Evolutionary conservation across 1,284 basidiomycete species (phyloP).

Genomic region (Cutaneotrichosporon cutaneum): DNA sequence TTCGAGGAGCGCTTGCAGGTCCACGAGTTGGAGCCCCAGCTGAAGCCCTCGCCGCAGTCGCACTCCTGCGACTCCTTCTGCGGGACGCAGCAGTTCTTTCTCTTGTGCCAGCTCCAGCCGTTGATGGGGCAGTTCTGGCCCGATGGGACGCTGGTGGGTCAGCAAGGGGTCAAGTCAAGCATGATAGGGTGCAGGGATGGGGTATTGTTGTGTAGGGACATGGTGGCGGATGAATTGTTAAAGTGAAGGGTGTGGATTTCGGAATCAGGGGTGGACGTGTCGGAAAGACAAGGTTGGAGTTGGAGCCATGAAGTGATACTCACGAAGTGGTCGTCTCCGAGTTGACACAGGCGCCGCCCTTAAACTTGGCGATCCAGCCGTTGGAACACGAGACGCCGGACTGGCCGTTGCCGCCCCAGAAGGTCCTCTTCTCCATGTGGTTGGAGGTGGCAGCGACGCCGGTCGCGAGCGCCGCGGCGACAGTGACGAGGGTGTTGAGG

Average conservation of each 20-base stretch:
- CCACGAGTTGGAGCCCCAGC: constrained; percentile 32
- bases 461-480: constrained; percentile 13
- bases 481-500: constrained; percentile 14
- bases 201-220: background rate
- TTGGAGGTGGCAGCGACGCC: background rate
- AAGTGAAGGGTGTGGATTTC: too few species aligned
- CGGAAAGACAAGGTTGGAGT: too few species aligned
- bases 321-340: background rate
- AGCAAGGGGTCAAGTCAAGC: too few species aligned
- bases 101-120: constrained; percentile 5
- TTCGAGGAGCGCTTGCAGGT: constrained; percentile 17
- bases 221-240: background rate
- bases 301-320: too few species aligned
- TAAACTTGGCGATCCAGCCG: background rate
- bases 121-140: constrained; percentile 3
- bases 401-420: background rate
- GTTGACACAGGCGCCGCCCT: background rate
- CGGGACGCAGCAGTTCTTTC: constrained; percentile 8
- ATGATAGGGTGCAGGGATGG: background rate
- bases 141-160: background rate
- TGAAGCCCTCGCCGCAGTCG: constrained; percentile 48
- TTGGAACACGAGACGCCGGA: background rate
- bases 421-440: constrained; percentile 7
- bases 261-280: background rate
- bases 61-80: constrained; percentile 12